Percentiles rank a stretch among this genome's conserved stretches.
Evolutionary conservation across 192 early-diverging fungal genomes (phyloP).

Genomic region (Rhizoclosmatium globosum): DNA sequence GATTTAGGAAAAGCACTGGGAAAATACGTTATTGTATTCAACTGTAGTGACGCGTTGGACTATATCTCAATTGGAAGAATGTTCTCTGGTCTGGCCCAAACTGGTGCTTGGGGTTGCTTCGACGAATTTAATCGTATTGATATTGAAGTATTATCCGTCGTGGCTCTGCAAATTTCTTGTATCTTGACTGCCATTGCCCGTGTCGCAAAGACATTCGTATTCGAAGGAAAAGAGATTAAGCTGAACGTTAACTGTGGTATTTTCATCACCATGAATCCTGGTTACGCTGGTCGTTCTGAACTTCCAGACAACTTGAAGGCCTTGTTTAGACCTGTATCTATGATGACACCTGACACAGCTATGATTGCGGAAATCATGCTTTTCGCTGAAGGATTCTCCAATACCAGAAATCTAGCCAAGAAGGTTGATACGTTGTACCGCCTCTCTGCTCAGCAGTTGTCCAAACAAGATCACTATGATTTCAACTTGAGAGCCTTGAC

Average conservation of each 20-base stretch:
- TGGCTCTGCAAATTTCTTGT: slow-evolving; percentile 64
- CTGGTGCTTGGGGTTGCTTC: slow-evolving; percentile 72
- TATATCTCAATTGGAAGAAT: slow-evolving; percentile 70
- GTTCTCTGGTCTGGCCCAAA: slow-evolving; percentile 68
- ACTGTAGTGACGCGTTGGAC: slow-evolving; percentile 69
- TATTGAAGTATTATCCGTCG: slow-evolving; percentile 69
- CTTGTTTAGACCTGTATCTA: slow-evolving; percentile 66
- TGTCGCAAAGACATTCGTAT: slow-evolving; percentile 58
- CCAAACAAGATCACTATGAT: slow-evolving; percentile 72
- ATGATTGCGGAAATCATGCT: slow-evolving; percentile 74
- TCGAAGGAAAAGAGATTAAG: slow-evolving; percentile 67
- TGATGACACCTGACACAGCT: slow-evolving; percentile 71
- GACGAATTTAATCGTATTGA: slow-evolving; percentile 73
- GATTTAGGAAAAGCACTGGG: slow-evolving; percentile 67
- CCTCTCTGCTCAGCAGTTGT: slow-evolving; percentile 66
- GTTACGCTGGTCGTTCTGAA: slow-evolving; percentile 65
- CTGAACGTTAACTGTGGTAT: slow-evolving; percentile 56
- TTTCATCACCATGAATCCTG: slow-evolving; percentile 57
- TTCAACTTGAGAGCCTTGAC: slow-evolving; percentile 65
- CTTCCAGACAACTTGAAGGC: slow-evolving; percentile 68
- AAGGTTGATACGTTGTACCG: slow-evolving; percentile 70
- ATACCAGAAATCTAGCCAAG: slow-evolving; percentile 60
- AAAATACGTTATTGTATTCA: slow-evolving; percentile 68
- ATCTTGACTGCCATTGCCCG: slow-evolving; percentile 62
- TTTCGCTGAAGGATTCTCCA: slow-evolving; percentile 69